phyloP scores from a whole-genome alignment of 2,329 filamentous ascomycete genomes.

The Aspergillus pseudonomiae region DNA sequence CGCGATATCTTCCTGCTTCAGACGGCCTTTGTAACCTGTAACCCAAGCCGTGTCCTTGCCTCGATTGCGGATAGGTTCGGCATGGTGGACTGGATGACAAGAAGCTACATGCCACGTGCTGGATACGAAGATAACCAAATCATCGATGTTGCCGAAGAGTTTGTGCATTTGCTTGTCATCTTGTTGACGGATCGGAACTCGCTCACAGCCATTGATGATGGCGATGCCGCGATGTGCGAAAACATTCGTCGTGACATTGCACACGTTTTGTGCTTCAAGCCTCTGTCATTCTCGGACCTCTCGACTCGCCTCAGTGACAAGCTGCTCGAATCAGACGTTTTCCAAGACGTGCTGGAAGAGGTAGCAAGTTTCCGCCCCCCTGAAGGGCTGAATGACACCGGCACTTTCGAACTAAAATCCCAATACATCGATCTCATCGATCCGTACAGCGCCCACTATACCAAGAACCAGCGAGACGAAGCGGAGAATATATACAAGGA shows the following conservation, averaged over 20 bases:
- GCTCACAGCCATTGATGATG: slow-evolving; percentile 52
- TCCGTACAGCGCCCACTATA: slow-evolving; percentile 94
- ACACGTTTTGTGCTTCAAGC: slow-evolving; percentile 94
- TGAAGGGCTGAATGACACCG: slow-evolving; percentile 88
- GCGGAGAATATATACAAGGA: slow-evolving; percentile 87
- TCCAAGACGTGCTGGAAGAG: slow-evolving; percentile 79
- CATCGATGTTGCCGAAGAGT: slow-evolving; percentile 91
- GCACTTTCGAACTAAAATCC: slow-evolving; percentile 88
- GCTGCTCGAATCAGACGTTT: slow-evolving; percentile 85
- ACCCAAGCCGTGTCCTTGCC: slow-evolving; percentile 79
- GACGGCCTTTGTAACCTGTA: slow-evolving; percentile 82
- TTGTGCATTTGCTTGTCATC: slow-evolving; percentile 90
- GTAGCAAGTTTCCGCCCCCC: slow-evolving; percentile 89
- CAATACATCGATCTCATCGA: slow-evolving; percentile 87
- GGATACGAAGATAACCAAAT: slow-evolving; percentile 86
- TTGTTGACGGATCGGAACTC: slow-evolving; percentile 86
- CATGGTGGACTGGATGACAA: slow-evolving; percentile 83
- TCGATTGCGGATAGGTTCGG: slow-evolving; percentile 92
- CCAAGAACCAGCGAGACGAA: slow-evolving; percentile 94
- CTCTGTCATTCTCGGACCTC: slow-evolving; percentile 91
- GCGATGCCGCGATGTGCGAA: slow-evolving; percentile 59
- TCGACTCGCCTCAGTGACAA: slow-evolving; percentile 84
- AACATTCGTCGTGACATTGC: slow-evolving; percentile 86
- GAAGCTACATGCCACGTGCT: slow-evolving; percentile 72
- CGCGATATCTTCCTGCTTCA: slow-evolving; percentile 93